phyloP scores from a whole-genome alignment of 1,139 yeast species.

The Torulaspora pretoriensis region DNA sequence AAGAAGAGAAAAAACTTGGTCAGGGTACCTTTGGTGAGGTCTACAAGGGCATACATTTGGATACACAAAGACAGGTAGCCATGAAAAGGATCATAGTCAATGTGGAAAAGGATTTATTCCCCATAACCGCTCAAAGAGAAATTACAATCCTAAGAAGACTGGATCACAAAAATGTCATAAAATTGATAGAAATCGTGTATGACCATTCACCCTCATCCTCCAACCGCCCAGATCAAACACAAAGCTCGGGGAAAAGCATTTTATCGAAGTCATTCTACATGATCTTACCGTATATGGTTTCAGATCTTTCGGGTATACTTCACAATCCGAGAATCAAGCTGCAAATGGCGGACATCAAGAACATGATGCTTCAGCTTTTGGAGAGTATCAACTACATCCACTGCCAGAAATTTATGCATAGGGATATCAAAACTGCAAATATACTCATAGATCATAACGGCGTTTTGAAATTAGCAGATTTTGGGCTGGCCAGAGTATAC shows the following conservation, averaged over 20 bases:
- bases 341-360: constrained; percentile 67
- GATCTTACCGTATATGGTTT: constrained; percentile 90
- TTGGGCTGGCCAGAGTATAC: constrained; percentile 82
- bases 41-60: constrained; percentile 58
- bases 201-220: constrained; percentile 45
- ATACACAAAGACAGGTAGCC: constrained; percentile 62
- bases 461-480: constrained; percentile 81
- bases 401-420: constrained; percentile 62
- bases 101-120: constrained; percentile 87
- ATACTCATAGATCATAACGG: constrained; percentile 76
- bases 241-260: constrained; percentile 18
- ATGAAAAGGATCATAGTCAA: constrained; percentile 79
- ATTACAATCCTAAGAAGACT: constrained; percentile 75
- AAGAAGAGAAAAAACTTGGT: constrained; percentile 64
- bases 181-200: constrained; percentile 76
- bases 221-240: constrained; percentile 36
- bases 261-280: constrained; percentile 56
- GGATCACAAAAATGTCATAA: constrained; percentile 66
- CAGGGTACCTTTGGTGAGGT: constrained; percentile 94
- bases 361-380: constrained; percentile 74
- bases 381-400: constrained; percentile 82
- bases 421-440: constrained; percentile 95
- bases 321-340: constrained; percentile 73
- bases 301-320: constrained; percentile 88
- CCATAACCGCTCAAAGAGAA: constrained; percentile 92